Evolutionary conservation across 2,329 filamentous ascomycete genomes (phyloP), one percentile per base, ranked within the genome.

Genomic region (Dactylellina haptotyla): DNA sequence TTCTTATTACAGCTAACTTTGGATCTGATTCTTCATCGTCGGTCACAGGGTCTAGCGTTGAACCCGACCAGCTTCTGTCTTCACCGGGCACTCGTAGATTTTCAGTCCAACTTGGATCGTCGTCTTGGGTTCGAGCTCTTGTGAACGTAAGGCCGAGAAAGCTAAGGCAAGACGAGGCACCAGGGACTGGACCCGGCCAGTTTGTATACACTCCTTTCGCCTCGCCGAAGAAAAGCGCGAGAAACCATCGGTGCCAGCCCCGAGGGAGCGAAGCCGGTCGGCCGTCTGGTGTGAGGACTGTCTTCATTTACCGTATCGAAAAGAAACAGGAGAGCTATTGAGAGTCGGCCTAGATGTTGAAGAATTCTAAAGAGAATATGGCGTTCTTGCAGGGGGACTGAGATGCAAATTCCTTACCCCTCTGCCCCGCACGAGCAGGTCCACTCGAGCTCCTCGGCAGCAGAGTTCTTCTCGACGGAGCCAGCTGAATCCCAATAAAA

Each of bases 221-320:
- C 16, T 57, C 41, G 28, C 69, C 61, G 39, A 73, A 73, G 41
- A 73, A 73, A 28, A 56, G 57, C 46, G 28, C 39, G 16, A 73
- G 61, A 32, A 73, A 73, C 37, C 48, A 59, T 66, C 61, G 69
- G 61, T 73, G 69, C 69, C 69, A 73, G 69, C 69, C 69, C 56
- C 62, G 25, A 48, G 69, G 69, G 41, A 73, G 69, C 23, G 66
- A 71, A 58, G 66, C 58, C 51, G 51, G 48, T 56, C 57, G 65
- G 59, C 67, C 53, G 43, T 14, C 30, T 41, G 43, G 20, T 30
- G 45, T 39, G 34, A 67, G 48, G 39, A 67, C 63, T 12, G 32
- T 59, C 63, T 57, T 67, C 63, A 67, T 67, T 59, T 58, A 67
- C 45, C 32, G 62, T 51, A 23, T 25, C 26, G 18, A 18, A 53